phyloP scores from a whole-genome alignment of 2,329 filamentous ascomycete species.

The Talaromyces albobiverticillius region DNA sequence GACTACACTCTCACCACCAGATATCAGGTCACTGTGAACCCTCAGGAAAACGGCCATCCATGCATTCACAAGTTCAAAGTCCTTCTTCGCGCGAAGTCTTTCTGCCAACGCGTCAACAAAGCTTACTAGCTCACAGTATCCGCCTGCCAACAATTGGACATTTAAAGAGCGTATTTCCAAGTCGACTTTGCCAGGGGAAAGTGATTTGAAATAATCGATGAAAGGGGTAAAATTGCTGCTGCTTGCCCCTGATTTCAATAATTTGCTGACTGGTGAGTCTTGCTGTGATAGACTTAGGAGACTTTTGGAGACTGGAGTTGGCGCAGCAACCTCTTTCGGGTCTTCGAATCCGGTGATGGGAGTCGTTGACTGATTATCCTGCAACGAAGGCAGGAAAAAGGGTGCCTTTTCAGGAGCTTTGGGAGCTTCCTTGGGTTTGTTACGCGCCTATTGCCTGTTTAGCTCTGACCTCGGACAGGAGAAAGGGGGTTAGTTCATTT shows the following conservation, averaged over 20 bases:
- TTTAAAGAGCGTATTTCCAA: slow-evolving; percentile 82
- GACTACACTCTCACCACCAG: slow-evolving; percentile 27
- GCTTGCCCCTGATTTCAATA: slow-evolving; percentile 45
- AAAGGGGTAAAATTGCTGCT: slow-evolving; percentile 65
- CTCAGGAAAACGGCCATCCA: slow-evolving; percentile 96
- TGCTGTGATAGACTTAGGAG: slow-evolving; percentile 32
- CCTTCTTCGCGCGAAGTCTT: slow-evolving; percentile 64
- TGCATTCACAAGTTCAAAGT: slow-evolving; percentile 91
- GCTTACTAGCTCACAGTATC: slow-evolving; percentile 66
- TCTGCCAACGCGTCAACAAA: slow-evolving; percentile 80
- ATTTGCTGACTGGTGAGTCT: slow-evolving; percentile 44
- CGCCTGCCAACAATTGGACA: slow-evolving; percentile 35
- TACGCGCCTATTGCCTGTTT: slow-evolving; percentile 63
- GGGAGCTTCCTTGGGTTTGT: slow-evolving; percentile 88
- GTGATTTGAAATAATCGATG: slow-evolving; percentile 72
- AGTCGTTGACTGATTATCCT: slow-evolving; percentile 26
- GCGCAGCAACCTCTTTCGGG: slow-evolving; percentile 43
- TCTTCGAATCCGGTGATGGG: slow-evolving; percentile 15
- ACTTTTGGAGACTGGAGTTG: slow-evolving; percentile 66
- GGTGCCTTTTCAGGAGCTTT: slow-evolving; percentile 92
- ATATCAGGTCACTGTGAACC: slow-evolving; percentile 66
- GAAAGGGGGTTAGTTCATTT: background rate
- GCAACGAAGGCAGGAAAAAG: slow-evolving; percentile 73
- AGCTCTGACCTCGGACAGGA: background rate
- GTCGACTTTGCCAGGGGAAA: slow-evolving; percentile 82